Base-by-base conservation (phyloP, 1,284 basidiomycete species). In the Pseudozyma sp. region DNA sequence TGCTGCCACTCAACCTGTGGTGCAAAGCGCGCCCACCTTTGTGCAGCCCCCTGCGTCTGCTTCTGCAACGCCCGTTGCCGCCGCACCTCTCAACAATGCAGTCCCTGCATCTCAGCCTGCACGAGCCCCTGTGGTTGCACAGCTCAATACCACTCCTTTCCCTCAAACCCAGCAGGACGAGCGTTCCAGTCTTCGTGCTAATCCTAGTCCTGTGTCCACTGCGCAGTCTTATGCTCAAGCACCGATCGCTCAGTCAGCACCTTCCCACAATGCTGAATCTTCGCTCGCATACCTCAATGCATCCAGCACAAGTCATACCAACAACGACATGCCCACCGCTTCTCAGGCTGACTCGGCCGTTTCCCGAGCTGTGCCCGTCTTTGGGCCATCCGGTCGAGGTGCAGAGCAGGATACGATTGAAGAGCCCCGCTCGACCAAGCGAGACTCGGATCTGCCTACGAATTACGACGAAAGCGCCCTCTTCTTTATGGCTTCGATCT, bases 391-490 rank as follows among this genome's bases (percentile, higher is more conserved):
- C 19, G 73, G 73, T 18, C 59, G 73, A 13, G 73, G 68, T 18
- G 68, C 68, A 31, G 68, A 76, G 50, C 66, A 70, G 40, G 57
- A 36, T 10, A 35, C 34, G n/a, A 0, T 51, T 7, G 66, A 73
- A 13, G 59, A 61, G 54, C 50, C 59, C 18, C 59, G 62, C 35
- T 59, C 55, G 16, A 57, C 56, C 35, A 73, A 60, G 57, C 60
- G 65, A 35, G 61, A 65, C 49, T 69, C 66, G 5, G 65, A 68
- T 34, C n/a, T 69, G 49, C 50, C 72, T 8, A 58, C 55, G 52
- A 70, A 66, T 31, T 82, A 80, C 63, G 80, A 82, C 62, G 80
- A 82, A 52, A 77, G 79, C 14, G 80, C 80, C 7, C 70, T 82
- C 21, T 82, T 76, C 66, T 82, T 73, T 69, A 80, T 82, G 65